phyloP scores from a whole-genome alignment of 2,329 filamentous ascomycete genomes.

The Aspergillus pseudoviridinutans region DNA sequence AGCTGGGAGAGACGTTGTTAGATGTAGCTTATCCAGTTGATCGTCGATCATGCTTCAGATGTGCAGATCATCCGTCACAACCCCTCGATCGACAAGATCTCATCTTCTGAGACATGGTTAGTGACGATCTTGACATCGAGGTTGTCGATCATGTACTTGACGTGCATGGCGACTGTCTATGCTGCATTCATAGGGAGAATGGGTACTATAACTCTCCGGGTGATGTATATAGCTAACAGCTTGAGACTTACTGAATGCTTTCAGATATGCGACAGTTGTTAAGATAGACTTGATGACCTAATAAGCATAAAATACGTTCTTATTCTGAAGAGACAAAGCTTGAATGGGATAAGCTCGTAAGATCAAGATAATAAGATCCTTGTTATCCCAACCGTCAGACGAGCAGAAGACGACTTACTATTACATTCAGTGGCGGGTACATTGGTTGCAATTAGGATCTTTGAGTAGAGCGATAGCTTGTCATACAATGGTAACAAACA shows the following conservation, averaged over 20 bases:
- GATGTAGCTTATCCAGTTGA: no score
- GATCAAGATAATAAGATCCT: not conserved
- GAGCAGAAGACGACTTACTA: not conserved
- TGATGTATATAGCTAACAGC: not conserved
- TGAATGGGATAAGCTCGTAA: not conserved
- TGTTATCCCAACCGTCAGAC: no score
- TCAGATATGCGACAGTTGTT: not conserved
- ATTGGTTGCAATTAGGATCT: no score
- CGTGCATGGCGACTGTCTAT: not conserved
- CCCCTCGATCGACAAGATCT: not conserved
- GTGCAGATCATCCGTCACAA: not conserved
- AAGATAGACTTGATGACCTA: not conserved
- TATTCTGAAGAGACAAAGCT: no score
- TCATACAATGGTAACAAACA: not conserved
- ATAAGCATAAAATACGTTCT: no score
- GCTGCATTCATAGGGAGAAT: not conserved
- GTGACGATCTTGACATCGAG: not conserved
- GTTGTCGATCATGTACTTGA: not conserved
- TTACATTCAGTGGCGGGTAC: not conserved
- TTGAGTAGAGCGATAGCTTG: no score
- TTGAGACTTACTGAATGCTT: not conserved
- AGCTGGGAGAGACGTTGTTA: no score
- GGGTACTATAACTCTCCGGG: not conserved
- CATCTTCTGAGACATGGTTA: not conserved
- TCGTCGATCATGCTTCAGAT: not conserved